phyloP scores from a whole-genome alignment of 179 eudicot species.

The Vitellaria paradoxa region DNA sequence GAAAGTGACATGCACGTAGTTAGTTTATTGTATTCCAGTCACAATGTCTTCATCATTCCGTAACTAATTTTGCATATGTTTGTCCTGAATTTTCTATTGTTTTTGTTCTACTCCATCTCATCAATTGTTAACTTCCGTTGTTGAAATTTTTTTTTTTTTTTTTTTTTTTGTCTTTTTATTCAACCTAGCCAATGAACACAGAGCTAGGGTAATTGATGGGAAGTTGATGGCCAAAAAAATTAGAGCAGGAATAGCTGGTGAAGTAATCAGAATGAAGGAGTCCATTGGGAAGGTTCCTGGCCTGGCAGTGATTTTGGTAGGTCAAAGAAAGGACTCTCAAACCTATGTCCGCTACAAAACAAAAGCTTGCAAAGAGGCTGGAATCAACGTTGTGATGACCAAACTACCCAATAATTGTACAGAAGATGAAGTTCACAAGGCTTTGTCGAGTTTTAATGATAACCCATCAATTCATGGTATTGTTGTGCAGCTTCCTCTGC shows the following conservation, averaged over 20 bases:
- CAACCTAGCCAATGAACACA: slow-evolving; percentile 36
- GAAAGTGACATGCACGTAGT: too few species aligned
- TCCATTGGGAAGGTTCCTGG: slow-evolving; percentile 68
- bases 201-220: slow-evolving; percentile 74
- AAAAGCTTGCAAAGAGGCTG: slow-evolving; percentile 72
- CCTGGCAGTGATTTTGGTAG: slow-evolving; percentile 78
- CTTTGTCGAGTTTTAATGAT: slow-evolving; percentile 48
- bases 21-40: too few species aligned
- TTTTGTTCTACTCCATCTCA: too few species aligned
- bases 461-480: slow-evolving; percentile 75
- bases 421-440: slow-evolving; percentile 53
- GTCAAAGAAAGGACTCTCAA: slow-evolving; percentile 67
- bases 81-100: too few species aligned
- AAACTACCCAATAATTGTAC: slow-evolving; percentile 56
- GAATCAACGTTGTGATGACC: slow-evolving; percentile 50
- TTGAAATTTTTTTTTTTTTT: too few species aligned
- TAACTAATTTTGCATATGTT: too few species aligned
- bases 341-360: slow-evolving; percentile 79
- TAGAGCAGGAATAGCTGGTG: slow-evolving; percentile 50
- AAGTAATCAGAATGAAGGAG: slow-evolving; percentile 66
- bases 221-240: slow-evolving; percentile 68
- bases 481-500: slow-evolving; percentile 91
- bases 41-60: too few species aligned
- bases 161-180: not conserved
- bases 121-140: too few species aligned